Evolutionary conservation across 1,284 basidiomycete species (phyloP).

Genomic region (Austropuccinia psidii): DNA sequence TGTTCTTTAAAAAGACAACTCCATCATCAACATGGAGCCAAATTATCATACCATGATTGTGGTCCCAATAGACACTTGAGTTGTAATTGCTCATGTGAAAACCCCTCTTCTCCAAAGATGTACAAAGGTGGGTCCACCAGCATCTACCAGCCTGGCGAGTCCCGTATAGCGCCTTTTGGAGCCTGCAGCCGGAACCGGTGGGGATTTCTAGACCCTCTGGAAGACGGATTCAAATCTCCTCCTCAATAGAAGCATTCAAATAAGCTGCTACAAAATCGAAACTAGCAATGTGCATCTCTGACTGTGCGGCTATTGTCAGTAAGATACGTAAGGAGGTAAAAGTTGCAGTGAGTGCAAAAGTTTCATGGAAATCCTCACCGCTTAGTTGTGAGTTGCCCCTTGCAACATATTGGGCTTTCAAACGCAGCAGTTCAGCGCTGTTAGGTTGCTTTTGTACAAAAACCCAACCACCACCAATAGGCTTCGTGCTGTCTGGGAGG

Average conservation of each 20-base stretch:
- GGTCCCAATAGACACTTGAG: neutral
- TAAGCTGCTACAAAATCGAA: constrained; percentile 27
- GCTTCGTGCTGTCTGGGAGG: neutral
- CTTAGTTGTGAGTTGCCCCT: neutral
- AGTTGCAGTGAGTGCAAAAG: constrained; percentile 20
- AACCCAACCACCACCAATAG: constrained; percentile 16
- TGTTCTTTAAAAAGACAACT: neutral
- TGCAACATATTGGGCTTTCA: constrained; percentile 11
- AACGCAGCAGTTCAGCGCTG: no score
- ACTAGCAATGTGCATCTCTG: neutral
- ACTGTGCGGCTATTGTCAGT: neutral
- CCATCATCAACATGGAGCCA: constrained; percentile 28
- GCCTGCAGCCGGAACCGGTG: neutral
- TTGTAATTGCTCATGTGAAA: neutral
- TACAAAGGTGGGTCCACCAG: constrained; percentile 15
- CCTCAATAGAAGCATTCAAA: neutral
- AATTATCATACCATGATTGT: neutral
- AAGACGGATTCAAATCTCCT: constrained; percentile 6
- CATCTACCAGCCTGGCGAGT: neutral
- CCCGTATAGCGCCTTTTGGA: constrained; percentile 11
- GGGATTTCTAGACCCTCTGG: neutral
- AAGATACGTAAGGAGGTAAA: neutral
- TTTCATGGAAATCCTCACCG: neutral
- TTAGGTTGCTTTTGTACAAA: constrained; percentile 11
- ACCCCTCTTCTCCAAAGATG: neutral